A percentile compares a stretch with the other conserved stretches of the same genome.
Conservation (phyloP, 1,284 basidiomycete species). For the Moniliophthora roreri region DNA sequence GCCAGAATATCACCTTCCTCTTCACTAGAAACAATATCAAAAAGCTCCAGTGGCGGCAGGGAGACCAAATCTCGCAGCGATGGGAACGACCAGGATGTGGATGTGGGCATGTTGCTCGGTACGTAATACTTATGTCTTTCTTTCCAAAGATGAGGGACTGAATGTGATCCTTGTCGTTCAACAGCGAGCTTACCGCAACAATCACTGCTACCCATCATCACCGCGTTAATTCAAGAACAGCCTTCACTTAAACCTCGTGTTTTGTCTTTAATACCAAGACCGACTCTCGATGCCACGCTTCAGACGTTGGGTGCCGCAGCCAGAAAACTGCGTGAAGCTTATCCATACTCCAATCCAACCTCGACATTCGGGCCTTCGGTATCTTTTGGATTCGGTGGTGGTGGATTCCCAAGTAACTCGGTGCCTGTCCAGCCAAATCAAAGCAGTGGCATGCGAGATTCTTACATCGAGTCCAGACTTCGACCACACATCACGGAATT, state of each 20-base stretch:
- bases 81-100: constrained; percentile 54
- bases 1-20: constrained; percentile 45
- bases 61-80: constrained; percentile 40
- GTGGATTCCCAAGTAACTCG: constrained; percentile 17
- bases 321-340: constrained; percentile 73
- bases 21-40: constrained; percentile 32
- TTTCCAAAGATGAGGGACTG: constrained; percentile 11
- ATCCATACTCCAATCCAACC: constrained; percentile 67
- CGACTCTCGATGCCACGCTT: constrained; percentile 69
- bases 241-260: constrained; percentile 68
- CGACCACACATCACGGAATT: constrained; percentile 74
- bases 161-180: constrained; percentile 11
- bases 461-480: constrained; percentile 73
- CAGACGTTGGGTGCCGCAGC: constrained; percentile 67
- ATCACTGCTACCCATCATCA: constrained; percentile 70
- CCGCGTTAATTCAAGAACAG: constrained; percentile 59
- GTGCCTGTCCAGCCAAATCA: constrained; percentile 12
- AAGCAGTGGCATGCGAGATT: constrained; percentile 66
- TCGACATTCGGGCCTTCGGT: constrained; percentile 34
- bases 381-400: constrained; percentile 46
- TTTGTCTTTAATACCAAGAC: constrained; percentile 74
- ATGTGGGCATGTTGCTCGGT: constrained; percentile 80
- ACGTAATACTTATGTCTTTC: constrained; percentile 26
- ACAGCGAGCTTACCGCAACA: constrained; percentile 72
- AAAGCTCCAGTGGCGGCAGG: constrained; percentile 39